Evolutionary conservation across 2,329 filamentous ascomycete species (phyloP).

Genomic region (Apiospora marii): DNA sequence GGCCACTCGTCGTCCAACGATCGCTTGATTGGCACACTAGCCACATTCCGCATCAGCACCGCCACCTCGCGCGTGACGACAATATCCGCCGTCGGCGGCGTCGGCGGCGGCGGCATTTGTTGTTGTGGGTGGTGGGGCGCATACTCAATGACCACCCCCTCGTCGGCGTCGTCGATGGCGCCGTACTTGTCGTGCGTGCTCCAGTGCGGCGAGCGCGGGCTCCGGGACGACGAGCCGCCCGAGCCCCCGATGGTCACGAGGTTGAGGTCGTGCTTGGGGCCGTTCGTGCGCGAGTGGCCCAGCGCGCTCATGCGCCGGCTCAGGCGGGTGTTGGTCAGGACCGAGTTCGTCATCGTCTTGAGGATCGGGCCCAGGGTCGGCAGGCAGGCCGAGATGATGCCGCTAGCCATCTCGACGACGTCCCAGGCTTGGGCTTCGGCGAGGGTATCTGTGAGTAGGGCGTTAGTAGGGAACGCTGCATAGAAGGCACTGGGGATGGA

Average conservation of each 20-base stretch:
- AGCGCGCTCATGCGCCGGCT: not conserved
- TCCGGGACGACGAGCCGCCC: not conserved
- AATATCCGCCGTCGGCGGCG: not conserved
- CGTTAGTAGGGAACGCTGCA: not conserved
- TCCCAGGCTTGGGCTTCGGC: conserved; percentile 20
- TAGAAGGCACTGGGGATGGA: not conserved
- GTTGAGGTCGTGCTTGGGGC: not conserved
- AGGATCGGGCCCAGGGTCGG: conserved; percentile 12
- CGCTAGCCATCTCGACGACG: conserved; percentile 20
- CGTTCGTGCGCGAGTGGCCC: not conserved
- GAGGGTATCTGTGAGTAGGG: not conserved
- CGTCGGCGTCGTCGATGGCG: not conserved
- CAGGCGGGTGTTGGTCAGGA: not conserved
- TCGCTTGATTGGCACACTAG: not conserved
- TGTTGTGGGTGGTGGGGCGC: no score
- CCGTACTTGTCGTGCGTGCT: not conserved
- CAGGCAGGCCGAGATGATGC: conserved; percentile 21
- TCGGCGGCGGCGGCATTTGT: not conserved
- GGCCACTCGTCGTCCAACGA: not conserved
- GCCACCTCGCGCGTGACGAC: not conserved
- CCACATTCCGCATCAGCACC: not conserved
- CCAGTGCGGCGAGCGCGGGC: not conserved
- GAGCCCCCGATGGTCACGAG: conserved; percentile 22
- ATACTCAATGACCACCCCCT: not conserved
- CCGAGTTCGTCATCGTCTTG: conserved; percentile 56